A percentile compares a stretch with the other conserved stretches of the same genome.
phyloP scores from a whole-genome alignment of 2,329 filamentous ascomycete species.

The Fusarium nematophilum region DNA sequence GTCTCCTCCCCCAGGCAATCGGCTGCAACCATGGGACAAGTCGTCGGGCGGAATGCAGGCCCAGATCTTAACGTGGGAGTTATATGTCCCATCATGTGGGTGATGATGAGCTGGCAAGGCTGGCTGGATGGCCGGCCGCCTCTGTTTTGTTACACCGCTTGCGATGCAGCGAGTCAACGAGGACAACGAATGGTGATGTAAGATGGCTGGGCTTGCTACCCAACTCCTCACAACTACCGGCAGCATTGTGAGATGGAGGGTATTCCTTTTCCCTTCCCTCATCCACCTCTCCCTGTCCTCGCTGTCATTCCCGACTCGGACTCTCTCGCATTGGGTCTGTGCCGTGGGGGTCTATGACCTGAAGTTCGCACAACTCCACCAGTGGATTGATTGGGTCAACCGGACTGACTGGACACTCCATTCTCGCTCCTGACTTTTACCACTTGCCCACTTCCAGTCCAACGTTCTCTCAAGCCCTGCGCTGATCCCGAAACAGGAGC shows the following conservation, averaged over 20 bases:
- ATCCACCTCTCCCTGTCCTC: no score
- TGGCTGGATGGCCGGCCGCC: conserved; percentile 13
- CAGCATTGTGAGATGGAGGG: not conserved
- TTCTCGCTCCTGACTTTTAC: conserved; percentile 22
- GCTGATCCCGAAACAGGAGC: conserved; percentile 45
- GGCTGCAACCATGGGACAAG: not conserved
- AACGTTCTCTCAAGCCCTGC: conserved; percentile 13
- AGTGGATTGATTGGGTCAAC: conserved; percentile 9
- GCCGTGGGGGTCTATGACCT: conserved; percentile 9
- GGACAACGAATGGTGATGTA: conserved; percentile 2
- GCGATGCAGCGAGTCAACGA: conserved; percentile 2
- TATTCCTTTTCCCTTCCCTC: not conserved
- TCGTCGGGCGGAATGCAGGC: conserved; percentile 16
- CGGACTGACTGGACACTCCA: not conserved
- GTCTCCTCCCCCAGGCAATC: not conserved
- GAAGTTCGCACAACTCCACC: conserved; percentile 19
- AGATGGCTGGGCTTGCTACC: conserved; percentile 4
- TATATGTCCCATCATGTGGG: conserved; percentile 22
- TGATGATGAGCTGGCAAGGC: conserved; percentile 36
- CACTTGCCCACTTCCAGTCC: not conserved
- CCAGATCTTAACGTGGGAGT: conserved; percentile 31
- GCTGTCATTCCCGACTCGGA: no score
- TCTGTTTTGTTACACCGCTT: conserved; percentile 3
- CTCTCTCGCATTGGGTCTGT: conserved; percentile 10
- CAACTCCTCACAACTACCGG: not conserved